Base-by-base conservation (phyloP, 768 basidiomycete genomes). In the Cystofilobasidium capitatum region DNA sequence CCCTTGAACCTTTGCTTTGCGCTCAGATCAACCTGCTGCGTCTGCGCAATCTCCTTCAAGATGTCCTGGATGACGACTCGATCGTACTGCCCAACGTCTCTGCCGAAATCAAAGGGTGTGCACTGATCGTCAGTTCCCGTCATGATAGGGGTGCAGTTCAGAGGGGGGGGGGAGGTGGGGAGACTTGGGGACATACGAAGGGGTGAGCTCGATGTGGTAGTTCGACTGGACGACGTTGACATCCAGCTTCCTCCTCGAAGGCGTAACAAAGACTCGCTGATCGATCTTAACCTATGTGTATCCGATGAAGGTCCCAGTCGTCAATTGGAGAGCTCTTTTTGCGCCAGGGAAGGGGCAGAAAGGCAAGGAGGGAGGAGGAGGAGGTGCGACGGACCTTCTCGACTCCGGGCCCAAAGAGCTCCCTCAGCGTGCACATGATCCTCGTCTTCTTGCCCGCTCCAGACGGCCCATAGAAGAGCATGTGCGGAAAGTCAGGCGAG, bases 391-490 rank as follows among this genome's bases (percentile, higher is more conserved):
- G 54, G 69, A 88, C 94, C 82, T 93, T 97, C 77, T 98, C 94
- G 1, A 87, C 91, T 1, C 93, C 91, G 51, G 84, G 81, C 0
- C 94, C 96, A 78, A 91, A 99, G 59, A 98, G 77, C 73, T 96
- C 86, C 70, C 87, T 81, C 66, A 99, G 76, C 8, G 90, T 93
- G 70, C 88, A 89, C 72, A 87, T 86, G 72, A 98, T 91, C 42
- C 94, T 82, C 51, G 94, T 98, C 83, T 99, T 99, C 81, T 98
- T 98, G 20, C 94, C 94, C 17, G 94, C 91, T 26, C 94, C 94
- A 5, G 89, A 89, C 12, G 94, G 94, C 0, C 94, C 94, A 74
- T 97, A 99, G 80, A 98, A 94, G 1, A 99, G 83, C 80, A 96
- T 86, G 76, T 99, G 94, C 10, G 94, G 94, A 75, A 99, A 97